phyloP scores from a whole-genome alignment of 495 filamentous ascomycete genomes.

The Penicillium pulvis region DNA sequence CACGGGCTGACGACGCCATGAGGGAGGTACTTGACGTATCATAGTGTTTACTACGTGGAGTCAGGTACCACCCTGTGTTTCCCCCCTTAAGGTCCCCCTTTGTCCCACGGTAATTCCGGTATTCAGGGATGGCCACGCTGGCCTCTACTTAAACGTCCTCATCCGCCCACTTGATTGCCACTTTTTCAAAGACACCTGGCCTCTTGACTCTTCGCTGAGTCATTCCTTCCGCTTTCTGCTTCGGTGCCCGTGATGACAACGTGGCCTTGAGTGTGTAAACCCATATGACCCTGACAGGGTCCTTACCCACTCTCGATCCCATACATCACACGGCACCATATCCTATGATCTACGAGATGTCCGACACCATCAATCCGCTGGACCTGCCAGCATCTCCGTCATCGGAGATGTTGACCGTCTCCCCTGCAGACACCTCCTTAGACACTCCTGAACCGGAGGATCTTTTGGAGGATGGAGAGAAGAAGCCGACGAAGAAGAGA shows the following conservation, averaged over 20 bases:
- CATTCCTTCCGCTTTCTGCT: constrained; percentile 21
- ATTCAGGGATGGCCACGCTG: constrained; percentile 39
- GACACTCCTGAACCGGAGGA: constrained; percentile 30
- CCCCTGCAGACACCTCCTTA: constrained; percentile 52
- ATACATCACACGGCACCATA: constrained; percentile 22
- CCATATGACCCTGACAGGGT: constrained; percentile 8
- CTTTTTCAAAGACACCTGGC: constrained; percentile 35
- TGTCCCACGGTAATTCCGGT: background rate
- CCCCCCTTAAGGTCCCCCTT: background rate
- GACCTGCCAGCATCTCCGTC: constrained; percentile 36
- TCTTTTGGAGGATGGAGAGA: constrained; percentile 51
- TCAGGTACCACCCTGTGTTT: constrained; percentile 5
- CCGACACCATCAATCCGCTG: constrained; percentile 37
- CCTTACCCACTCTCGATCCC: constrained; percentile 8
- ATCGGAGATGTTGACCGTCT: constrained; percentile 48
- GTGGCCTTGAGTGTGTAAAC: constrained; percentile 31
- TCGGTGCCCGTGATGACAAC: constrained; percentile 42
- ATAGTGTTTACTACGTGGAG: background rate
- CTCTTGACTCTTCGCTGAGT: constrained; percentile 31
- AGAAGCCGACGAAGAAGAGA: constrained; percentile 89
- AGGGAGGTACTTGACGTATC: constrained; percentile 7
- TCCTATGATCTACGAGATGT: constrained; percentile 26
- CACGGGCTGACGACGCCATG: constrained; percentile 6
- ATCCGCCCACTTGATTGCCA: constrained; percentile 16
- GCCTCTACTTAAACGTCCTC: constrained; percentile 45